These are phyloP conservation scores for Amoebophrya sp. DNA, from an alignment of 169 alveolate genomes.

Conservation along the genomic window DNA sequence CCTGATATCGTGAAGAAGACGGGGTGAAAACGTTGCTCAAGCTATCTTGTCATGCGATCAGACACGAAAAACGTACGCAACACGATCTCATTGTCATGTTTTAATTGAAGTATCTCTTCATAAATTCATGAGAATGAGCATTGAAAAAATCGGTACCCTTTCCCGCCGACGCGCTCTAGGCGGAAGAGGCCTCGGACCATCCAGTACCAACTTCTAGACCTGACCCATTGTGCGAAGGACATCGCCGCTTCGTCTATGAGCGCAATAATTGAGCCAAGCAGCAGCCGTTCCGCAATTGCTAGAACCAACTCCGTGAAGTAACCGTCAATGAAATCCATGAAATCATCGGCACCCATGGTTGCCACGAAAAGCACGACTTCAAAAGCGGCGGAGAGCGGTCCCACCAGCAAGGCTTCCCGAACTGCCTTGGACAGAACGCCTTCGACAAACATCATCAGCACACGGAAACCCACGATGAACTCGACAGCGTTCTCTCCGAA, in stretches of 20 bases:
- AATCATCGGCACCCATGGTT: constrained; percentile 34
- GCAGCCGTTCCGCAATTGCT: constrained; percentile 24
- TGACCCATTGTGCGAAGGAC: neutral
- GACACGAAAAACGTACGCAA: no score
- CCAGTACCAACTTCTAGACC: neutral
- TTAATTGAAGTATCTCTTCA: no score
- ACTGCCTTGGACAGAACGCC: constrained; percentile 25
- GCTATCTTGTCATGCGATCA: no score
- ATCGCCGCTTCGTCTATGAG: constrained; percentile 4
- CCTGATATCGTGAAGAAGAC: no score
- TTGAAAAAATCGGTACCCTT: no score
- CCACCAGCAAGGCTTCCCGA: constrained; percentile 29
- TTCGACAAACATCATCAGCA: constrained; percentile 14
- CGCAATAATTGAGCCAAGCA: constrained; percentile 15
- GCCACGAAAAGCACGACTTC: constrained; percentile 31
- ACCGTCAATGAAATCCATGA: constrained; percentile 27
- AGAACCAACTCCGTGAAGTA: constrained; percentile 31
- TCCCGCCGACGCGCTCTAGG: neutral
- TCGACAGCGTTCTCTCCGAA: constrained; percentile 27
- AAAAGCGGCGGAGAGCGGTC: constrained; percentile 23
- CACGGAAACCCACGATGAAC: constrained; percentile 22
- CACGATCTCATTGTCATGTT: no score
- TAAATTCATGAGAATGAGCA: no score
- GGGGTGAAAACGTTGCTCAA: no score
- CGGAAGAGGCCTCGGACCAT: neutral